Conservation (phyloP, 1,284 basidiomycete species). For the Ustilago cynodontis region DNA sequence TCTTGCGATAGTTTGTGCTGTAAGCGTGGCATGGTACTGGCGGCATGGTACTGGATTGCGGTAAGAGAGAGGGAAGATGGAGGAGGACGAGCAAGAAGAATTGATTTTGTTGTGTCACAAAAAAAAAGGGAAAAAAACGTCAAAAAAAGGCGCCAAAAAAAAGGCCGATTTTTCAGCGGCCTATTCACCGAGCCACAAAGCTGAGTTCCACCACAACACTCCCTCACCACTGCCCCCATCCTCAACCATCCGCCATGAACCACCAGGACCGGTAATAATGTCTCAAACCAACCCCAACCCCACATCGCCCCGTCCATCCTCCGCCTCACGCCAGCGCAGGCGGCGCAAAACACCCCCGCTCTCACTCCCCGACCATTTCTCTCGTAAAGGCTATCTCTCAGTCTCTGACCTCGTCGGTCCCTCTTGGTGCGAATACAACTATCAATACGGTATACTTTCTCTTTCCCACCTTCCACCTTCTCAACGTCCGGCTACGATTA, state of each 20-base stretch:
- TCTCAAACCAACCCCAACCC: background rate
- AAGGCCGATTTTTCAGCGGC: constrained; percentile 14
- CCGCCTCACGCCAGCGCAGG: background rate
- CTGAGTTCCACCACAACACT: constrained; percentile 4
- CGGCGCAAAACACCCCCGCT: constrained; percentile 15
- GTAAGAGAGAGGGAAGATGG: background rate
- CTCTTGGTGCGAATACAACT: constrained; percentile 66
- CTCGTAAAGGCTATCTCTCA: constrained; percentile 50
- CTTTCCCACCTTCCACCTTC: constrained; percentile 54
- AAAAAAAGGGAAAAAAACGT: no score
- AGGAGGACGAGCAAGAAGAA: background rate
- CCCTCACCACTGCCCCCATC: background rate
- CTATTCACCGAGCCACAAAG: constrained; percentile 8
- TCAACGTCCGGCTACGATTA: constrained; percentile 54
- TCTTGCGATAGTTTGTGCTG: no score
- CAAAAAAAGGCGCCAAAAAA: background rate
- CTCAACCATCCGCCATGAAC: no score
- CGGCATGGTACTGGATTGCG: background rate
- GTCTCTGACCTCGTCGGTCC: constrained; percentile 66
- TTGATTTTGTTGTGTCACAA: no score
- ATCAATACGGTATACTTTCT: constrained; percentile 58
- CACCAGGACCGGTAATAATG: no score
- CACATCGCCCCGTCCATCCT: background rate
- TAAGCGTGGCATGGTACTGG: no score
- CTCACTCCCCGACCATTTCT: constrained; percentile 44